Evolutionary conservation across 208 protist species (phyloP).

Genomic region (Blechomonas ayalai): DNA sequence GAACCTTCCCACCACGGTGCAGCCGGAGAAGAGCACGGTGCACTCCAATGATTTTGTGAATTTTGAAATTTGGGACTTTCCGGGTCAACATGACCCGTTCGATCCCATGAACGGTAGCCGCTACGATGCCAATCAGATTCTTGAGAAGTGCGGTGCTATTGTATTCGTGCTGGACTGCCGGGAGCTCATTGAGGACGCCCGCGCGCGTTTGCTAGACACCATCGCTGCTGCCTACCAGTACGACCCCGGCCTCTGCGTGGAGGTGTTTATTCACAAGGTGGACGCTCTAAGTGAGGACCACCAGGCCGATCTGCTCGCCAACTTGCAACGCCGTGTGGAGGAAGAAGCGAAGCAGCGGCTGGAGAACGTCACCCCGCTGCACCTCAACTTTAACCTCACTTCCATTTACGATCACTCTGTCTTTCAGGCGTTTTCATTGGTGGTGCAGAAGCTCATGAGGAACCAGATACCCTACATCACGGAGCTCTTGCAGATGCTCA

Average conservation of each 20-base stretch:
- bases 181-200: conserved; percentile 77
- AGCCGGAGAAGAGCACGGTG: conserved; percentile 66
- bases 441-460: conserved; percentile 81
- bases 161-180: conserved; percentile 87
- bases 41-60: conserved; percentile 85
- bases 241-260: conserved; percentile 68
- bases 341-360: conserved; percentile 70
- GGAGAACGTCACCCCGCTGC: conserved; percentile 43
- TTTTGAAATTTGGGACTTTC: conserved; percentile 90
- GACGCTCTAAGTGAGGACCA: conserved; percentile 84
- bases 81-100: conserved; percentile 83
- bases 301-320: conserved; percentile 70
- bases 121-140: conserved; percentile 54
- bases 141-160: conserved; percentile 84
- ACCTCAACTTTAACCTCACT: conserved; percentile 87
- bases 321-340: conserved; percentile 71
- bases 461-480: conserved; percentile 73
- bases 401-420: conserved; percentile 89
- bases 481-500: conserved; percentile 80
- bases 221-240: conserved; percentile 68
- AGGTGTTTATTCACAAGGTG: conserved; percentile 90
- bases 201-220: conserved; percentile 67
- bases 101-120: conserved; percentile 41
- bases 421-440: conserved; percentile 86
- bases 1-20: conserved; percentile 75